Evolutionary conservation across 2,329 filamentous ascomycete species (phyloP).

Genomic region (Colletotrichum endophyticum): DNA sequence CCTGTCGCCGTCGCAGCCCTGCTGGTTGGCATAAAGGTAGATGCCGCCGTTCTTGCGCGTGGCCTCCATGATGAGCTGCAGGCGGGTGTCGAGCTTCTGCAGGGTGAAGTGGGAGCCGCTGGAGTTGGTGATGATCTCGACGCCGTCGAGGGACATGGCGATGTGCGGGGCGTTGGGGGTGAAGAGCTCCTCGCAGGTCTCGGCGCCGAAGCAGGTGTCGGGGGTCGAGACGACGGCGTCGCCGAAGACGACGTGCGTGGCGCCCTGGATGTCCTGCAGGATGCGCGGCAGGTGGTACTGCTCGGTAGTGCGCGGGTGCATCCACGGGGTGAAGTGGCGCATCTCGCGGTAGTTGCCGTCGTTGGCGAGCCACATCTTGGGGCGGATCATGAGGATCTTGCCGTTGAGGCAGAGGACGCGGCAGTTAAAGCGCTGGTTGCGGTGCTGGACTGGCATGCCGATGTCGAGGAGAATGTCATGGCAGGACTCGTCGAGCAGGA

Average conservation of each 20-base stretch:
- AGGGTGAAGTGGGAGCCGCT: slow-evolving; percentile 67
- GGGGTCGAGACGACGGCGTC: slow-evolving; percentile 66
- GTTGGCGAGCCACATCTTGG: slow-evolving; percentile 73
- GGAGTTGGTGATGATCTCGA: slow-evolving; percentile 75
- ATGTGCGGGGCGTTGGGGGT: slow-evolving; percentile 50
- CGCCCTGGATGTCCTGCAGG: slow-evolving; percentile 57
- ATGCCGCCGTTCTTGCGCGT: slow-evolving; percentile 52
- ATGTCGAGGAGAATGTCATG: slow-evolving; percentile 72
- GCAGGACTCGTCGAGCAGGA: slow-evolving; percentile 63
- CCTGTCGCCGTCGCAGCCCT: slow-evolving; percentile 63
- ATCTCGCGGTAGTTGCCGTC: slow-evolving; percentile 69
- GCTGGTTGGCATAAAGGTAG: slow-evolving; percentile 57
- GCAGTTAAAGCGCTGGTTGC: slow-evolving; percentile 42
- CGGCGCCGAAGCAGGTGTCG: slow-evolving; percentile 64
- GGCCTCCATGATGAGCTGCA: slow-evolving; percentile 70
- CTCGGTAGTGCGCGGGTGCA: slow-evolving; percentile 61
- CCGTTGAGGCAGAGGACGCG: slow-evolving; percentile 56
- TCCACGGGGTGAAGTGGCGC: slow-evolving; percentile 70
- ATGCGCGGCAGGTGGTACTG: slow-evolving; percentile 67
- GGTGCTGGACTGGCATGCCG: slow-evolving; percentile 65
- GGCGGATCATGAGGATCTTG: slow-evolving; percentile 73
- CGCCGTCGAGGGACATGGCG: slow-evolving; percentile 50
- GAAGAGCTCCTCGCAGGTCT: slow-evolving; percentile 71
- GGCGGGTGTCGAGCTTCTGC: slow-evolving; percentile 67
- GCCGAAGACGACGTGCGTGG: slow-evolving; percentile 63